These are phyloP conservation scores for Melampsora larici-populina DNA, from an alignment of 1,284 basidiomycete species.

Conservation along the genomic window DNA sequence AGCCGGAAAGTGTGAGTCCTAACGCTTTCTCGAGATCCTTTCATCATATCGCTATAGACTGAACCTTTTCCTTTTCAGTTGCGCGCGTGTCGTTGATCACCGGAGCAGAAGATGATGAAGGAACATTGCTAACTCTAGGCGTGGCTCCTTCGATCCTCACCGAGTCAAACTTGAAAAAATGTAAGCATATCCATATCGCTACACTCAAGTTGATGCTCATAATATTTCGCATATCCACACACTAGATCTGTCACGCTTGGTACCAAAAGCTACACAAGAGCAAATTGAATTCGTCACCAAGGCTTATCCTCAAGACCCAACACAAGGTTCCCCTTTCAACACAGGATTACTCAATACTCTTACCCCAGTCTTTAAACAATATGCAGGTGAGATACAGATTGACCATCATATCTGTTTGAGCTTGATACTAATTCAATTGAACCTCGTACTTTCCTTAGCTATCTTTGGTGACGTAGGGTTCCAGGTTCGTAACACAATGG, in stretches of 20 bases:
- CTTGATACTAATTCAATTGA: no score
- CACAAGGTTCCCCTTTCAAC: no score
- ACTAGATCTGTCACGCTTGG: conserved; percentile 14
- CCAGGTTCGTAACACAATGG: conserved; percentile 5
- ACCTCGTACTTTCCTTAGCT: neutral
- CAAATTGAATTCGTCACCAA: neutral
- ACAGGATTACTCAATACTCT: conserved; percentile 17
- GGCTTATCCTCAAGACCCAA: conserved; percentile 25
- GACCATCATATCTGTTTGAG: no score
- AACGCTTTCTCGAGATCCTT: neutral
- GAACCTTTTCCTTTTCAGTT: conserved; percentile 7
- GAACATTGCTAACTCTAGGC: conserved; percentile 19
- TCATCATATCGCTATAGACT: neutral
- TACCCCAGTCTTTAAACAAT: conserved; percentile 40
- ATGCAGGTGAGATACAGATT: neutral
- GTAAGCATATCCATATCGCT: no score
- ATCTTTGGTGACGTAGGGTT: conserved; percentile 36
- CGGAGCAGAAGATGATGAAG: conserved; percentile 28
- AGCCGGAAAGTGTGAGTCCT: conserved; percentile 32
- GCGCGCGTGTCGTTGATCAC: conserved; percentile 23
- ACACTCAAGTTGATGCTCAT: no score
- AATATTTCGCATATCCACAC: no score
- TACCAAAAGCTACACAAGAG: conserved; percentile 6
- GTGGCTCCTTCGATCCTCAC: neutral
- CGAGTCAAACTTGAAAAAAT: conserved; percentile 21